Evolutionary conservation across 2,329 filamentous ascomycete species (phyloP).

Genomic region (Ceratocystiopsis brevicomis): DNA sequence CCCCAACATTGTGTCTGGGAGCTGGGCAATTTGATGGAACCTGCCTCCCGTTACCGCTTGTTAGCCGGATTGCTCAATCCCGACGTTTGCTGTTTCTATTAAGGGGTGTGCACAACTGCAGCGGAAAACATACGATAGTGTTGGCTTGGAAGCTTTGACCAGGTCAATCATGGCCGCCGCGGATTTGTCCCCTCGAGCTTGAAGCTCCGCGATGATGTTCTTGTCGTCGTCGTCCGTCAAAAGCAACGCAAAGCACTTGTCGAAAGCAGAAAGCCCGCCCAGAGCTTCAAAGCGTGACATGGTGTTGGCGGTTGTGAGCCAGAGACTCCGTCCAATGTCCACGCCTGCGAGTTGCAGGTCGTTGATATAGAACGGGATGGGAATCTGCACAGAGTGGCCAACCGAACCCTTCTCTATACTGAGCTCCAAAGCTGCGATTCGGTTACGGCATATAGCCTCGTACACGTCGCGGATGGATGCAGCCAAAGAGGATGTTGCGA

Average conservation of each 20-base stretch:
- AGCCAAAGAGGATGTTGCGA: slow-evolving; percentile 58
- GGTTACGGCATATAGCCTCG: slow-evolving; percentile 61
- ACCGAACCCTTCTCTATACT: slow-evolving; percentile 40
- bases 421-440: slow-evolving; percentile 68
- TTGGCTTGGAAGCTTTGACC: slow-evolving; percentile 54
- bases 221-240: slow-evolving; percentile 71
- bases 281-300: slow-evolving; percentile 49
- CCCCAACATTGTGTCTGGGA: slow-evolving; percentile 45
- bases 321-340: slow-evolving; percentile 48
- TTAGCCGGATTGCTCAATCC: too few species aligned
- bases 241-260: slow-evolving; percentile 72
- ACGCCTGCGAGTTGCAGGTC: slow-evolving; percentile 53
- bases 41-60: slow-evolving; percentile 5
- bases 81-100: too few species aligned
- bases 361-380: slow-evolving; percentile 47
- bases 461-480: slow-evolving; percentile 69
- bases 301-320: slow-evolving; percentile 73
- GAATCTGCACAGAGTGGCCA: slow-evolving; percentile 45
- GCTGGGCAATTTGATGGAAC: slow-evolving; percentile 49
- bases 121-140: slow-evolving; percentile 31
- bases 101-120: neutral
- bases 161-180: slow-evolving; percentile 66
- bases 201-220: slow-evolving; percentile 52
- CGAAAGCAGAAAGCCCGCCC: slow-evolving; percentile 49
- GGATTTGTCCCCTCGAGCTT: slow-evolving; percentile 57